A percentile compares a stretch with the other conserved stretches of the same genome.
Conservation (phyloP, 2,329 filamentous ascomycete species). For the Curvularia sp. region DNA sequence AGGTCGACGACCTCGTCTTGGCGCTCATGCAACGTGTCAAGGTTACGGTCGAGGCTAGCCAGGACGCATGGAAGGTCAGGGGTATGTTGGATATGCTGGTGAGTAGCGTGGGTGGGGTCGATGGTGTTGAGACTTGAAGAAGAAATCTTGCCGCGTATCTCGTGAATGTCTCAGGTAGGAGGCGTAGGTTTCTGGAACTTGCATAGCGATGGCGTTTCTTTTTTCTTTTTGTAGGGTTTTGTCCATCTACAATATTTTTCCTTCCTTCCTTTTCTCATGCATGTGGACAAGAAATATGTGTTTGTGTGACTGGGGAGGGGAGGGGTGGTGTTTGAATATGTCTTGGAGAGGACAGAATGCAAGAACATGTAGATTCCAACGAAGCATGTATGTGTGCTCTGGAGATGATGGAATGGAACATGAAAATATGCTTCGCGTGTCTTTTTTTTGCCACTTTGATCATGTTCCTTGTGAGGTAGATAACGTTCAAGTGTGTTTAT, state of each 20-base stretch:
- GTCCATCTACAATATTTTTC: slow-evolving; percentile 20
- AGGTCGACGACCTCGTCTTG: slow-evolving; percentile 74
- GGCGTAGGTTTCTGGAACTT: slow-evolving; percentile 21
- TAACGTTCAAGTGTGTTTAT: slow-evolving; percentile 25
- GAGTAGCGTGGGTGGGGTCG: slow-evolving; percentile 58
- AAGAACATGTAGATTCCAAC: slow-evolving; percentile 18
- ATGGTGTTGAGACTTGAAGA: slow-evolving; percentile 25
- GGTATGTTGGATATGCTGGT: slow-evolving; percentile 88
- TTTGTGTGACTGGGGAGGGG: not conserved
- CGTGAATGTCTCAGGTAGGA: not conserved
- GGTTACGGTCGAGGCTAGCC: slow-evolving; percentile 80
- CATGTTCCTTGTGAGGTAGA: not conserved
- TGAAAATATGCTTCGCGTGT: not conserved
- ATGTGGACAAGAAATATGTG: slow-evolving; percentile 1
- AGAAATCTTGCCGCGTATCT: not conserved
- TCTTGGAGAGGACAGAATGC: not conserved
- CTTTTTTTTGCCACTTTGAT: not conserved
- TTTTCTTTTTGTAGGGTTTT: slow-evolving; percentile 8
- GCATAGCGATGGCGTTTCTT: slow-evolving; percentile 52
- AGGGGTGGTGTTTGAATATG: not conserved
- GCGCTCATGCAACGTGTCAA: slow-evolving; percentile 74
- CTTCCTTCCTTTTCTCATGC: slow-evolving; percentile 16
- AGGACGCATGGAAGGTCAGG: slow-evolving; percentile 79
- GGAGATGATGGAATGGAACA: slow-evolving; percentile 32
- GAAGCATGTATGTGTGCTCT: slow-evolving; percentile 25